These are phyloP conservation scores for Curvularia spicifera DNA, from an alignment of 2,329 filamentous ascomycete genomes.

Conservation along the genomic window DNA sequence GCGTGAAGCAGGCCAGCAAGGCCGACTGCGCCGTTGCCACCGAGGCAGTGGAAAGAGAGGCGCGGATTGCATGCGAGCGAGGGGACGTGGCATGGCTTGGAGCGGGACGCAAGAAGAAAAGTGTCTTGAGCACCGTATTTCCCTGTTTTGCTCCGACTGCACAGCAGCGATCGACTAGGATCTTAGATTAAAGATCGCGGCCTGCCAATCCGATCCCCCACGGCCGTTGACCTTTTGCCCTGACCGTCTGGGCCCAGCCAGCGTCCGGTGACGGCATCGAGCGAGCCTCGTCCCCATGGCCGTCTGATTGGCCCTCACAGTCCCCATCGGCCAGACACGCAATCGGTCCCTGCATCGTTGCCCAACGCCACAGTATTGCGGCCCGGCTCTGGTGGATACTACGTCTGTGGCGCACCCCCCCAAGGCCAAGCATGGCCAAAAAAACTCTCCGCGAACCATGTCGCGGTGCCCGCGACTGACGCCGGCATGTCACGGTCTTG, in stretches of 20 bases:
- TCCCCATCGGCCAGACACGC: not conserved
- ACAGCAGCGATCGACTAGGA: slow-evolving; percentile 2
- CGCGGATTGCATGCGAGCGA: not conserved
- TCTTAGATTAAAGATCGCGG: slow-evolving; percentile 1
- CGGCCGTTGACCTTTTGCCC: not conserved
- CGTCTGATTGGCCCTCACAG: not conserved
- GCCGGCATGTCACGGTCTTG: not conserved
- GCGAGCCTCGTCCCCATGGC: not conserved
- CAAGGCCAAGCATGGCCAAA: not conserved
- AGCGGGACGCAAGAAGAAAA: not conserved
- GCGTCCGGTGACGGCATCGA: not conserved
- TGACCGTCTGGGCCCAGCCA: too few relatives aligned
- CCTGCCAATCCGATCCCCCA: not conserved
- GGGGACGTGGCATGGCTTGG: not conserved
- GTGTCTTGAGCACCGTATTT: not conserved
- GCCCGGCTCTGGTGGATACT: slow-evolving; percentile 3
- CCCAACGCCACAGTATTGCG: slow-evolving; percentile 5
- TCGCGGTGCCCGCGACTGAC: not conserved
- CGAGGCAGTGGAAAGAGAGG: not conserved
- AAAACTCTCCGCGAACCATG: not conserved
- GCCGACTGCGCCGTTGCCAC: slow-evolving; percentile 1
- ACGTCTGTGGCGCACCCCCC: not conserved
- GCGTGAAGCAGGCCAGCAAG: not conserved
- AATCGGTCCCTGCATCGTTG: slow-evolving; percentile 8
- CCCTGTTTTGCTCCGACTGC: not conserved